Base-by-base conservation (phyloP, 2,329 filamentous ascomycete species). In the Trichoderma hamatum region DNA sequence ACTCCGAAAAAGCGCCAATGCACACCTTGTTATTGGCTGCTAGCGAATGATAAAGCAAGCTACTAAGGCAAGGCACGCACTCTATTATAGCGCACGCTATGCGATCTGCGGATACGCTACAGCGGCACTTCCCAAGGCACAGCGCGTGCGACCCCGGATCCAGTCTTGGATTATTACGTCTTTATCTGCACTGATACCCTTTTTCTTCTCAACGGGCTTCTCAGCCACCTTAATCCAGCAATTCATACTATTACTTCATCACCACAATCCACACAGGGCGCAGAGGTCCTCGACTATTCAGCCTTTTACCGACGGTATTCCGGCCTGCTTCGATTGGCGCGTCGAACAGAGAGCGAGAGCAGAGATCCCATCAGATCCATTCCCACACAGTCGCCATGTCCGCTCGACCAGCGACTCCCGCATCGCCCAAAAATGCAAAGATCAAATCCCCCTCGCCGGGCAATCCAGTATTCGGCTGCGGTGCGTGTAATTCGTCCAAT, bases 381-480 rank as follows among this genome's bases (percentile, higher is more conserved):
- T 65, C 51, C 34, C 34, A 56, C 51, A 65, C 5, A n/a, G 34
- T 39, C 36, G 51, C 63, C 36, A 86, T 86, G 84, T 77, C 84
- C 64, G 77, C 79, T 39, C 79, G 82, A 69, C 83, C 83, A 49
- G 78, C 80, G n/a, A 85, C 84, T 24, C 84, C 84, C 52, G 83
- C 83, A 36, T 86, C 84, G 36, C 84, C 84, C 34, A 88, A 87
- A 77, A 85, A 84, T 76, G 82, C 83, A 73, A 88, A 86, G 78
- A 81, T 90, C 77, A 90, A 89, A 75, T 82, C 84, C 11, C 85
- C 88, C 4, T 81, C 83, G 14, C 84, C 86, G 16, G 88, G 88
- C 21, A 84, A 83, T 66, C 88, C 89, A 55, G 80, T 89, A 74
- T 90, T 86, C 74, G 88, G 88, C 70, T 90, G 88, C 78, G 87